A percentile compares a stretch with the other conserved stretches of the same genome.
These are phyloP conservation scores for Hypoxylon fuscum DNA, from an alignment of 495 filamentous ascomycete genomes.

Conservation along the genomic window DNA sequence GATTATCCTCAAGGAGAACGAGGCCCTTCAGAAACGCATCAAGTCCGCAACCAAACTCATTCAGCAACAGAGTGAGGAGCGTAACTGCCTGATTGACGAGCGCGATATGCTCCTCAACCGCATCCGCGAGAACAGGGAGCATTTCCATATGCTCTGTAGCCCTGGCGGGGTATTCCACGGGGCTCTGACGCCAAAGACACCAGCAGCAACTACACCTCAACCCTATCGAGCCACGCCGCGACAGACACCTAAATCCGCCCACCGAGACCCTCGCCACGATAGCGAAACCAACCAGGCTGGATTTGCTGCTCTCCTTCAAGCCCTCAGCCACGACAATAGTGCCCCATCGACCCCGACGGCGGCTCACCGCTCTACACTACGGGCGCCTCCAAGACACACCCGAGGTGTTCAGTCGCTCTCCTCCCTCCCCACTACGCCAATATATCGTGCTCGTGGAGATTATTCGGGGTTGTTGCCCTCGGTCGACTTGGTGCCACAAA, in stretches of 20 bases:
- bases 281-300: constrained; percentile 57
- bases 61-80: constrained; percentile 71
- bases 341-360: constrained; percentile 65
- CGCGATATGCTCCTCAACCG: constrained; percentile 79
- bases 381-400: constrained; percentile 64
- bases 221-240: constrained; percentile 56
- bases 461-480: constrained; percentile 60
- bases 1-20: constrained; percentile 70
- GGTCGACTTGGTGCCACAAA: constrained; percentile 65
- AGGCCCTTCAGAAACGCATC: constrained; percentile 68
- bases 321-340: constrained; percentile 76
- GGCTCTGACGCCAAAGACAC: constrained; percentile 62
- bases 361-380: constrained; percentile 51
- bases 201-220: constrained; percentile 57
- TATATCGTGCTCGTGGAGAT: constrained; percentile 53
- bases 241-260: constrained; percentile 57
- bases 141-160: constrained; percentile 73
- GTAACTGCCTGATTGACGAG: constrained; percentile 70
- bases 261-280: constrained; percentile 49
- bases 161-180: constrained; percentile 65
- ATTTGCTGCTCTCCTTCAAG: constrained; percentile 81
- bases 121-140: constrained; percentile 86
- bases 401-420: constrained; percentile 79
- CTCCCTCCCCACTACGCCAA: constrained; percentile 81
- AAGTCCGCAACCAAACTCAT: constrained; percentile 79